Conservation (phyloP, 306 rosid species). For the Trichosanthes cucumerina region DNA sequence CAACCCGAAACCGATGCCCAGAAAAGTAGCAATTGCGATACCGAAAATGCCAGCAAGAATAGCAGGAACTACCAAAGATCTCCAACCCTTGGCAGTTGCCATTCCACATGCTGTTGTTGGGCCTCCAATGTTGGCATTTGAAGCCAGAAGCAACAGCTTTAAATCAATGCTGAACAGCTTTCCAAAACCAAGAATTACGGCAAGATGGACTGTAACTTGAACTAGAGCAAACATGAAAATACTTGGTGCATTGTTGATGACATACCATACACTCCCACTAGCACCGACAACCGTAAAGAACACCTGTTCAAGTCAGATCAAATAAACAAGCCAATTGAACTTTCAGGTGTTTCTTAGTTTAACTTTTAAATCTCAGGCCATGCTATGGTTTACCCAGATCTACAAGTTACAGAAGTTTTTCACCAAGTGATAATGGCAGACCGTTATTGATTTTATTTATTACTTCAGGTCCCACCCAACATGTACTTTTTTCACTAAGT, state of each 20-base stretch:
- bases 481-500: not conserved
- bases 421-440: not conserved
- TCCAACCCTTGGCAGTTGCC: constrained; percentile 71
- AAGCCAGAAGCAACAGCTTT: constrained; percentile 52
- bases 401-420: not conserved
- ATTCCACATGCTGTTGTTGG: constrained; percentile 84
- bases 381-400: not conserved
- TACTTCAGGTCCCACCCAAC: not conserved
- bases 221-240: constrained; percentile 55
- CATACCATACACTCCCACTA: constrained; percentile 62
- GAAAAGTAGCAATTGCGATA: constrained; percentile 48
- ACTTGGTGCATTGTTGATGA: constrained; percentile 45
- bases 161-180: constrained; percentile 48
- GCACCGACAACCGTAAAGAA: constrained; percentile 60
- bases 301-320: constrained; percentile 25
- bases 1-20: constrained; percentile 52
- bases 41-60: constrained; percentile 71
- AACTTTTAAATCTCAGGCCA: not conserved
- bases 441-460: not conserved
- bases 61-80: constrained; percentile 58
- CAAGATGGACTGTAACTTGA: constrained; percentile 63
- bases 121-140: constrained; percentile 78
- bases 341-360: not conserved
- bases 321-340: not conserved
- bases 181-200: constrained; percentile 43